A percentile compares a stretch with the other conserved stretches of the same genome.
Evolutionary conservation across 225 moss, liverwort and hornwort species (phyloP).

Genomic region (Physcomitrellopsis africana): DNA sequence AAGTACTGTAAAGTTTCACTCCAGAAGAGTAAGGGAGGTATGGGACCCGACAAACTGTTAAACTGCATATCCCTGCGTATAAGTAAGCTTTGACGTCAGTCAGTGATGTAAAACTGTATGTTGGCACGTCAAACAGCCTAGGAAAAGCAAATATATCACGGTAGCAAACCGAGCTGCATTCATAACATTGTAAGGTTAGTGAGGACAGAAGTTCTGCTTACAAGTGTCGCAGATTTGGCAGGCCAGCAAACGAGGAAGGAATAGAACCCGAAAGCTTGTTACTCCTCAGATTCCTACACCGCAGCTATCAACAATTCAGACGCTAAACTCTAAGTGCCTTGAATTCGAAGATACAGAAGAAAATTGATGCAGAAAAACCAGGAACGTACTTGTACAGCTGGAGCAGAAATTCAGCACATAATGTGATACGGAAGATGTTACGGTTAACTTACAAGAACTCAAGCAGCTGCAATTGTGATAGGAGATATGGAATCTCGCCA

Average conservation of each 20-base stretch:
- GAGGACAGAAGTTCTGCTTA: constrained; percentile 31
- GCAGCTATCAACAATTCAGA: constrained; percentile 15
- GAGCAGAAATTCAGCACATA: not conserved
- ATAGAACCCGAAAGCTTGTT: constrained; percentile 60
- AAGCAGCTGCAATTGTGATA: constrained; percentile 64
- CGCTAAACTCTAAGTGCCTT: not conserved
- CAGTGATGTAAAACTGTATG: not conserved
- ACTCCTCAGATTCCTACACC: constrained; percentile 55
- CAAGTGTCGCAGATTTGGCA: constrained; percentile 59
- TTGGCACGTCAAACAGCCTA: not conserved
- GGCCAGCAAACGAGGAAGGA: constrained; percentile 64
- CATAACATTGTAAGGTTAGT: not conserved
- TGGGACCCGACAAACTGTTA: constrained; percentile 60
- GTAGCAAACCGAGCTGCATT: not conserved
- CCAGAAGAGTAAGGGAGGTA: constrained; percentile 69
- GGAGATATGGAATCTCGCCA: constrained; percentile 62
- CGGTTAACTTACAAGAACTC: constrained; percentile 52
- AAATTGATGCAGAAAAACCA: not conserved
- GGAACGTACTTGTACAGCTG: not conserved
- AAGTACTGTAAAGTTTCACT: constrained; percentile 60
- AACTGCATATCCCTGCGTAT: constrained; percentile 61
- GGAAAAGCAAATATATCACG: not conserved
- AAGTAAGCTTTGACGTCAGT: constrained; percentile 16
- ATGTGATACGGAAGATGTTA: not conserved
- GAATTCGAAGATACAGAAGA: not conserved